Base-by-base conservation (phyloP, 192 early-diverging fungal species). In the Gonapodya prolifera region DNA sequence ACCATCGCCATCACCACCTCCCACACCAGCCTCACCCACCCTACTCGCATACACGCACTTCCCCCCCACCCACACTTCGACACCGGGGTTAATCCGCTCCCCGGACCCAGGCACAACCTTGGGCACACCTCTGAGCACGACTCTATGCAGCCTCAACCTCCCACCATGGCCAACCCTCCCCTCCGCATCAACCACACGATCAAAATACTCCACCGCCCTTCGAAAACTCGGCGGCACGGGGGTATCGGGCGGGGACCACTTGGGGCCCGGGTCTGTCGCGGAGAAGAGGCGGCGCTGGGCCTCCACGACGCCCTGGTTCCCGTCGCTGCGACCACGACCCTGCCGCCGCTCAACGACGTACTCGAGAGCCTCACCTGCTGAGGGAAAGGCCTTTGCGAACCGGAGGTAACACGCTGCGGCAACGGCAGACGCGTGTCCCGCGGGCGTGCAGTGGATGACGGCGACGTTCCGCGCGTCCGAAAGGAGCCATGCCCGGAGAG, bases 161-260 rank as follows among this genome's bases (percentile, higher is more conserved):
- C 45, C 45, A 16, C 45, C 13, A 69, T 69, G 45, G 13, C 45
- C 13, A n/a, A n/a, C 13, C 45, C 13, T 8, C 8, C 89, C 89
- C 69, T 78, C 80, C 70, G 85, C 78, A 32, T 81, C 76, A 30
- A 89, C 31, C 28, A 89, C 61, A 77, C 84, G 84, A 80, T 89
- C 82, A 73, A 90, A 83, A 76, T 90, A 89, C 75, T 85, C 75
- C 2, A 87, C 73, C 78, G 89, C 89, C 18, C 89, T 78, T n/a
- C 80, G 76, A n/a, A 83, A 69, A 16, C n/a, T 8, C 13, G 45
- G 13, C n/a, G 45, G 45, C 8, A 69, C 8, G 45, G 45, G 45
- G 45, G 45, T n/a, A 69, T 69, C 45, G n/a, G 45, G 45, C 45
- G 13, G 45, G n/a, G 13, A 8, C 8, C 45, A n/a, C n/a, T 69